Evolutionary conservation across 2,329 filamentous ascomycete genomes (phyloP).

Genomic region (Sphaceloma murrayae): DNA sequence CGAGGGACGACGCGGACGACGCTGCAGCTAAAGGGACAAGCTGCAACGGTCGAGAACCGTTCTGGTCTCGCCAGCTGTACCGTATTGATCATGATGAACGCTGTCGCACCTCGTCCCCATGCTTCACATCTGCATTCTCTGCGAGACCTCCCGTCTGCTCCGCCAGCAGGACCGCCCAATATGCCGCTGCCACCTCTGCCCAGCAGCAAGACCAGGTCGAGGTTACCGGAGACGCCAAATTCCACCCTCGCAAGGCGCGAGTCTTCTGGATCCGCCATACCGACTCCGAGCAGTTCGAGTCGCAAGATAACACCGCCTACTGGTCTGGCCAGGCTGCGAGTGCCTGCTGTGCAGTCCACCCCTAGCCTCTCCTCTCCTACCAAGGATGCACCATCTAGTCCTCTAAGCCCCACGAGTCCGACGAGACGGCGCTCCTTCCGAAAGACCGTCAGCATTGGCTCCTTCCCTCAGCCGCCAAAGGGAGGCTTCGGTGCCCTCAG

Average conservation of each 20-base stretch:
- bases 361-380: slow-evolving; percentile 10
- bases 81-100: slow-evolving; percentile 14
- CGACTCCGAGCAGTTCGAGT: not conserved
- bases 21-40: slow-evolving; percentile 14
- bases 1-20: no score
- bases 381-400: slow-evolving; percentile 5
- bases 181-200: slow-evolving; percentile 15
- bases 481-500: slow-evolving; percentile 29
- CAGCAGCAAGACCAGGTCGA: slow-evolving; percentile 9
- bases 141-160: slow-evolving; percentile 13
- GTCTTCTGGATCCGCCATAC: slow-evolving; percentile 10
- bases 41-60: slow-evolving; percentile 10
- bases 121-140: slow-evolving; percentile 2
- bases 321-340: slow-evolving; percentile 4
- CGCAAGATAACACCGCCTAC: not conserved
- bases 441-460: slow-evolving; percentile 86
- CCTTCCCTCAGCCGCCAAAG: slow-evolving; percentile 82
- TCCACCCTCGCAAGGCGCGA: slow-evolving; percentile 4
- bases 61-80: slow-evolving; percentile 1
- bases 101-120: not conserved
- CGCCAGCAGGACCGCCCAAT: slow-evolving; percentile 8
- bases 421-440: slow-evolving; percentile 32
- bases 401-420: slow-evolving; percentile 3
- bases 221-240: slow-evolving; percentile 12
- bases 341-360: slow-evolving; percentile 9